Conservation (phyloP, 2,329 filamentous ascomycete genomes). For the Endothia cerciana region DNA sequence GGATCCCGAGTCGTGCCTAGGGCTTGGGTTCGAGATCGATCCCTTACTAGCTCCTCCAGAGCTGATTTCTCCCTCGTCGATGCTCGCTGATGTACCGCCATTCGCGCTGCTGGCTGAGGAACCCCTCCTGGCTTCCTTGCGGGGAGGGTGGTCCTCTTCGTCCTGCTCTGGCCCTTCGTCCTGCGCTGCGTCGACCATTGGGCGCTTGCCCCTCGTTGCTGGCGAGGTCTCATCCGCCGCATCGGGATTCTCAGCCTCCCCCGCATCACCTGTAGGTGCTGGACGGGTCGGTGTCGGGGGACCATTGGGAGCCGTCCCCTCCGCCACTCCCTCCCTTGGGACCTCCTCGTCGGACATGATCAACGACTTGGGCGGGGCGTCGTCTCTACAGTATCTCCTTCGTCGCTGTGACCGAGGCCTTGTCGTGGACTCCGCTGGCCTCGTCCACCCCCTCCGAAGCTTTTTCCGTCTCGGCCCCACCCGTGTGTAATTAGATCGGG, state of each 20-base stretch:
- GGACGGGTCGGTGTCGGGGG: neutral
- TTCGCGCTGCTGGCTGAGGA: neutral
- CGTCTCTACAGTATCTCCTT: neutral
- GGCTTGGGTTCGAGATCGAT: conserved; percentile 12
- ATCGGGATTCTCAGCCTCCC: neutral
- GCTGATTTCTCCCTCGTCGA: conserved; percentile 21
- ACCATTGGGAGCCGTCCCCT: neutral
- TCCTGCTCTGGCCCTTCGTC: conserved; percentile 3
- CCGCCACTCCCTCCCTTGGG: neutral
- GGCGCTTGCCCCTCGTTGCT: conserved; percentile 10
- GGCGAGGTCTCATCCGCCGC: neutral
- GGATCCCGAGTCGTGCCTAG: conserved; percentile 9
- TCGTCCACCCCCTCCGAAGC: neutral
- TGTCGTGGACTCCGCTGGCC: neutral
- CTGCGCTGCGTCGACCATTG: conserved; percentile 14
- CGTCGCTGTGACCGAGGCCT: neutral
- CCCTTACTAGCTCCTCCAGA: neutral
- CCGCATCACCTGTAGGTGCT: neutral
- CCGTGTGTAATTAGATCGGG: conserved; percentile 16
- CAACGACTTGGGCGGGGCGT: neutral
- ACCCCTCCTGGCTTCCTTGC: conserved; percentile 24
- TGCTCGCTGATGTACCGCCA: neutral
- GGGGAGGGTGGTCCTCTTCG: conserved; percentile 20
- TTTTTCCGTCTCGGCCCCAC: conserved; percentile 11
- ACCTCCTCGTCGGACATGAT: conserved; percentile 1